Base-by-base conservation (phyloP, 2,329 filamentous ascomycete genomes). In the Fonsecaea pedrosoi region DNA sequence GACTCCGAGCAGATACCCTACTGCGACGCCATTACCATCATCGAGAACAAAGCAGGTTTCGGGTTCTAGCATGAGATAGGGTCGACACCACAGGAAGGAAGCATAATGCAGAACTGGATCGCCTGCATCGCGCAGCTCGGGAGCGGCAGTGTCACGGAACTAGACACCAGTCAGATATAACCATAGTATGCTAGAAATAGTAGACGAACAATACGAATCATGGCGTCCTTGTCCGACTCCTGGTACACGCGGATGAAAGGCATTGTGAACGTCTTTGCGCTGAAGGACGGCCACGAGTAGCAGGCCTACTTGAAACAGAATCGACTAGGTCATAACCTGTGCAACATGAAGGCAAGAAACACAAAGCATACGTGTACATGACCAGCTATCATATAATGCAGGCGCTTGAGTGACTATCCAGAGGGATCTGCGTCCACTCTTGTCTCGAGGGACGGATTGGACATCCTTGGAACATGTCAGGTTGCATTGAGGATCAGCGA, bases 61-160 rank as follows among this genome's bases (percentile, higher is more conserved):
- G 6, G 68, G 66, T 13, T 18, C 21, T 55, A 73, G 54, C 50
- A 67, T 62, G 7, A 69, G 40, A 40, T 73, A 73, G 2, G 68
- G 68, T 25, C 68, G 66, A 59, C 68, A 70, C 71, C 71, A 73
- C 6, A 71, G 56, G 42, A 65, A 69, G 18, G 70, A 73, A 12
- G 64, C 64, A 35, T 69, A 65, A 35, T 69, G 54, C 6, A 72
- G 60, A 25, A 66, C 67, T 1, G 64, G 58, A 18, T 68, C 67
- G 10, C 67, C 63, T 5, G 57, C 65, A 12, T 55, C 60, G 38
- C 64, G 60, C 5, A 71, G 57, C 37, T 71, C 66, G 7, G 65
- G 63, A 4, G 70, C 62, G n/a, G 69, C 69, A 3, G 70, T 72
- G 42, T 71, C 69, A 25, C 66, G 62, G 37, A 72, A 72, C 69